Base-by-base conservation (phyloP, 768 basidiomycete species). In the Lentinus brumalis region DNA sequence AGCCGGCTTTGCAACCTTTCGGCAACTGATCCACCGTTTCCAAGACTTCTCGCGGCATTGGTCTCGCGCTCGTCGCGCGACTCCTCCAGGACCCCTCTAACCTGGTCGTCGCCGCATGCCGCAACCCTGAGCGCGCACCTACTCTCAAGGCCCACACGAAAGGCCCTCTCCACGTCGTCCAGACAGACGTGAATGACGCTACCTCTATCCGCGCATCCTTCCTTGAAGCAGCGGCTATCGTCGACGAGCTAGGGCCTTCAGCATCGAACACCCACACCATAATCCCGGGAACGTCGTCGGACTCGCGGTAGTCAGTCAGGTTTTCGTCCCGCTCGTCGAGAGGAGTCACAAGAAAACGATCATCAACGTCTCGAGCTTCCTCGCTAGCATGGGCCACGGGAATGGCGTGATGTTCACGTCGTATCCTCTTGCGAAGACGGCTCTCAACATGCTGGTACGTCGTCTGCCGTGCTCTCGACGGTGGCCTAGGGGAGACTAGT, bases 371-470 rank as follows among this genome's bases (percentile, higher is more conserved):
- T 67, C 71, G 2, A 69, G 70, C 53, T 67, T 67, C 1, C 56
- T 77, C 10, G 71, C 64, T 4, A 76, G 76, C 61, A 50, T 53
- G 49, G 66, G 49, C 35, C 16, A 66, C 72, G 59, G 38, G 12
- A 18, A 62, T 40, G 73, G 71, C 1, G 60, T 53, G 1, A 58
- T 59, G 39, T 57, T 60, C 50, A 56, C 73, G 32, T 67, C 69
- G 26, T 79, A 78, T 57, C 66, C 68, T 15, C 70, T 77, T 45
- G 71, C 66, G 30, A 78, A 78, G 66, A 65, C 71, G 3, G 76
- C 72, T 11, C 63, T 78, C 49, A 77, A 77, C 55, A 79, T 78
- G 77, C 65, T 78, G 54, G 77, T 78, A 61, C 31, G 73, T 55
- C 12, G 5, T 10, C 10, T 10, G 10, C 32, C 32, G 5, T 5